Percentiles rank a stretch among this genome's conserved stretches.
phyloP scores from a whole-genome alignment of 345 rosid species.

The Nasturtium officinale region DNA sequence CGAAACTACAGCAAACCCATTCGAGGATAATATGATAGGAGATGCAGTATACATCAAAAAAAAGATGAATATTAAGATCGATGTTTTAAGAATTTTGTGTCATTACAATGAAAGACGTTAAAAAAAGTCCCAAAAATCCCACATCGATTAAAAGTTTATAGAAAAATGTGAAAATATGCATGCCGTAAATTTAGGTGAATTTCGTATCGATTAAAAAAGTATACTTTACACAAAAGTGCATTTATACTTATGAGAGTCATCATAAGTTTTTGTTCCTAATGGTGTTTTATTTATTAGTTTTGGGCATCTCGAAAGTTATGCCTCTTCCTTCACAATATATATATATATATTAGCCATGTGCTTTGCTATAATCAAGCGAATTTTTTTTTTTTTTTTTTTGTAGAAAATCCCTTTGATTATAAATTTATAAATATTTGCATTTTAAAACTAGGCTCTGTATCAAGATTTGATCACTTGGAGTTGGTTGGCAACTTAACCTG shows the following conservation, averaged over 20 bases:
- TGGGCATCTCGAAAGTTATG: conserved; percentile 6
- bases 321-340: conserved; percentile 10
- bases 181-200: conserved; percentile 9
- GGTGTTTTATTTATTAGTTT: not conserved
- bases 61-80: not conserved
- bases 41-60: not conserved
- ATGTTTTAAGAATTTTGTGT: not conserved
- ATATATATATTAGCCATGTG: too few species aligned
- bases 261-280: conserved; percentile 7
- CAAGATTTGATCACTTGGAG: not conserved
- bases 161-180: not conserved
- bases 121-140: not conserved
- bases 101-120: not conserved
- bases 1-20: not conserved
- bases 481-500: conserved; percentile 1
- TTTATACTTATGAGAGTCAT: conserved; percentile 19
- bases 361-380: conserved; percentile 28
- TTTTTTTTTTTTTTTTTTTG: too few species aligned
- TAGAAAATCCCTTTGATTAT: not conserved
- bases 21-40: not conserved
- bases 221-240: not conserved
- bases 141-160: not conserved
- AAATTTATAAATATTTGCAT: not conserved
- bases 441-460: not conserved
- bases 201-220: not conserved